Conservation (phyloP, 2,329 filamentous ascomycete genomes). For the Byssochlamys sp. region DNA sequence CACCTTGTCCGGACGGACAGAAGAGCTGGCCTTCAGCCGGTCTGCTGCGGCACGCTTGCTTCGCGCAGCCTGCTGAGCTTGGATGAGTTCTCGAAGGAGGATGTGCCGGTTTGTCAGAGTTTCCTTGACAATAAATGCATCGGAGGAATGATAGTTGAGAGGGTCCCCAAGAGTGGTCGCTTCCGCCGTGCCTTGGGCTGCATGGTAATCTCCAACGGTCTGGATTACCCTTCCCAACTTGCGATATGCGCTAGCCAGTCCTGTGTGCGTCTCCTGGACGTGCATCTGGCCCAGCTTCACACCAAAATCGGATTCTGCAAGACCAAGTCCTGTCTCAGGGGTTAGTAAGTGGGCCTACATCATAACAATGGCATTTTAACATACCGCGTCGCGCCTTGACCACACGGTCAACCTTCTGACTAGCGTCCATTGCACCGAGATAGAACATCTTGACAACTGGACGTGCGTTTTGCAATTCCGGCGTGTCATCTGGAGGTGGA, state of each 20-base stretch:
- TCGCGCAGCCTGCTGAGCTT: constrained; percentile 76
- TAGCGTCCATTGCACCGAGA: constrained; percentile 87
- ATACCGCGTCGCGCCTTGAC: constrained; percentile 85
- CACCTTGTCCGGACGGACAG: constrained; percentile 85
- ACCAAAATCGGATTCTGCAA: constrained; percentile 86
- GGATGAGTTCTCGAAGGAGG: constrained; percentile 79
- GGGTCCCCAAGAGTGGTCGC: constrained; percentile 90
- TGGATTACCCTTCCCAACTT: constrained; percentile 92
- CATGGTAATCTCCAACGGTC: constrained; percentile 87
- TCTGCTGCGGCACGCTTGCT: constrained; percentile 79
- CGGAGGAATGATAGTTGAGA: constrained; percentile 85
- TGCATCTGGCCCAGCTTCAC: constrained; percentile 80
- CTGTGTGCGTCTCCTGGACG: constrained; percentile 80
- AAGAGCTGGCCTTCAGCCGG: constrained; percentile 74
- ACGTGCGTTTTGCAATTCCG: constrained; percentile 79
- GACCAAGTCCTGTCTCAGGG: constrained; percentile 60
- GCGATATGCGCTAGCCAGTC: constrained; percentile 79
- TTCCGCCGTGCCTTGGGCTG: constrained; percentile 90
- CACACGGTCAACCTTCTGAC: constrained; percentile 88
- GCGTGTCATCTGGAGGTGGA: constrained; percentile 90
- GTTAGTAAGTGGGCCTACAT: constrained; percentile 5
- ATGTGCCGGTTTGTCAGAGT: constrained; percentile 96
- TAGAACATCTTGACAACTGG: constrained; percentile 94
- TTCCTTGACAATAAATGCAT: constrained; percentile 96
- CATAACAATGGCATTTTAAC: constrained; percentile 9